phyloP scores from a whole-genome alignment of 768 basidiomycete species.

The Boletus tylopilopsis region DNA sequence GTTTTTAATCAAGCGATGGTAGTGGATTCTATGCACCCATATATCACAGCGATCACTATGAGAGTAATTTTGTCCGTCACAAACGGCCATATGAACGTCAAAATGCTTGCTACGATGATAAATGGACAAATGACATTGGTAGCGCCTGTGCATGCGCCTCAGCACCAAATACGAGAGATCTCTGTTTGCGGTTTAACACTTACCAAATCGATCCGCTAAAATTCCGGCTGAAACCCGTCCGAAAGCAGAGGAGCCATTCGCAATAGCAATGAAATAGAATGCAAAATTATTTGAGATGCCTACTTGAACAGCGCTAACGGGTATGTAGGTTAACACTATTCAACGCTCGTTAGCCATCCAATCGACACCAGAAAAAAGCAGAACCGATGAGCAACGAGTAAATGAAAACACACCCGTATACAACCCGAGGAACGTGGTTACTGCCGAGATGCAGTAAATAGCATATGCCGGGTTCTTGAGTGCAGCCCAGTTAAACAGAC shows the following conservation, averaged over 20 bases:
- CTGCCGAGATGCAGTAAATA: constrained; percentile 54
- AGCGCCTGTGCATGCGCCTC: constrained; percentile 39
- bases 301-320: constrained; percentile 48
- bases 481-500: constrained; percentile 51
- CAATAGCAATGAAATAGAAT: constrained; percentile 65
- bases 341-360: neutral
- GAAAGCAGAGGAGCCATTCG: constrained; percentile 61
- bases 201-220: constrained; percentile 53
- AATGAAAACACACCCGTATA: constrained; percentile 50
- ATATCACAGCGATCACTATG: constrained; percentile 54
- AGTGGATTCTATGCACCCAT: constrained; percentile 47
- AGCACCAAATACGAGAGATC: neutral
- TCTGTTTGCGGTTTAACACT: neutral
- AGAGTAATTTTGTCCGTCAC: constrained; percentile 40
- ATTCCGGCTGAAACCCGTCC: constrained; percentile 56
- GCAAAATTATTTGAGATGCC: constrained; percentile 50
- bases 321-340: constrained; percentile 65
- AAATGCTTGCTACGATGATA: constrained; percentile 48
- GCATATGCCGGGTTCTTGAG: constrained; percentile 48
- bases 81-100: constrained; percentile 74
- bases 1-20: neutral
- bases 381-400: no score
- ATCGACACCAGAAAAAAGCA: neutral
- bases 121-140: constrained; percentile 70
- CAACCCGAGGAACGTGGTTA: constrained; percentile 60